Evolutionary conservation across 2,329 filamentous ascomycete genomes (phyloP).

Genomic region (Fusarium algeriense): DNA sequence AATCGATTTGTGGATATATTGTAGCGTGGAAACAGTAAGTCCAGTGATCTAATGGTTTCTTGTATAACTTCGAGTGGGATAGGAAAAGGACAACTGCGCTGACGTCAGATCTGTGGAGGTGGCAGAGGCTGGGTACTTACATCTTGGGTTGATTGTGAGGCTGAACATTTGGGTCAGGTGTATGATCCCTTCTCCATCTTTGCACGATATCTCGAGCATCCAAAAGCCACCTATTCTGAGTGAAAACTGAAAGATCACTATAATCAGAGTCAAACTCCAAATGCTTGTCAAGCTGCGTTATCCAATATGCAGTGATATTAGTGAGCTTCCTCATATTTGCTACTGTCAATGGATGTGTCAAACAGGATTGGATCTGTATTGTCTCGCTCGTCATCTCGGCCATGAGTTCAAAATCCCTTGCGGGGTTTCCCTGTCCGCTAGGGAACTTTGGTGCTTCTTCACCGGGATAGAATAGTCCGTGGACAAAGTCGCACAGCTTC

Average conservation of each 20-base stretch:
- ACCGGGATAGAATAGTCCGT: neutral
- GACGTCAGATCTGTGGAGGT: neutral
- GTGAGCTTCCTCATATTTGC: neutral
- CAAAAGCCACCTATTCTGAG: neutral
- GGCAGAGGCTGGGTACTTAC: neutral
- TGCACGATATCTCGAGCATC: neutral
- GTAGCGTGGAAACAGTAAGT: neutral
- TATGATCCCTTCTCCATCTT: neutral
- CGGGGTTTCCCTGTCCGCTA: neutral
- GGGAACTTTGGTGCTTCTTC: neutral
- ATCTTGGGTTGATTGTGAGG: neutral
- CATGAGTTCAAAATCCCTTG: neutral
- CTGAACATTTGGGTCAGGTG: neutral
- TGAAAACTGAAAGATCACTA: neutral
- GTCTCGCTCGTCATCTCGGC: neutral
- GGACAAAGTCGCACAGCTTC: neutral
- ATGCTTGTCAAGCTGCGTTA: neutral
- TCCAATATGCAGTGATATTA: neutral
- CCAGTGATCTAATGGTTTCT: neutral
- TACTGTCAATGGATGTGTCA: neutral
- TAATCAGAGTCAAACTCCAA: neutral
- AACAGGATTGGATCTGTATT: neutral
- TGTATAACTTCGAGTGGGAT: neutral
- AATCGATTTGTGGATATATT: neutral
- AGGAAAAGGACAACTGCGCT: neutral